phyloP scores from a whole-genome alignment of 169 alveolate species.

The Plasmodium falciparum region DNA sequence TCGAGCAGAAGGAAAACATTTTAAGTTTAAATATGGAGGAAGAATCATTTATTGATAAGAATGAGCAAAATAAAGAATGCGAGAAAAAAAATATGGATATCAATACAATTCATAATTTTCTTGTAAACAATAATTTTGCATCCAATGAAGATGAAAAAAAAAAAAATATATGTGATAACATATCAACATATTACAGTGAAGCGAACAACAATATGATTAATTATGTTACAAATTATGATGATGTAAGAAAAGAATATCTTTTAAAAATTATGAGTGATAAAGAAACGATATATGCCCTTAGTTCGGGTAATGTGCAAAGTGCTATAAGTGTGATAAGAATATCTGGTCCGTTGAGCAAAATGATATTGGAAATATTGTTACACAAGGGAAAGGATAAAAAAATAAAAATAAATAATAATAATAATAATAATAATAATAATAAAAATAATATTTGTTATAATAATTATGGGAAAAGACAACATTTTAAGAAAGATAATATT shows the following conservation, averaged over 20 bases:
- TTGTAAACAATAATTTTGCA: not conserved
- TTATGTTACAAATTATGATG: too few relatives aligned
- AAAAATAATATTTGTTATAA: not conserved
- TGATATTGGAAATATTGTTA: constrained; percentile 41
- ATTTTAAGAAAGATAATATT: too few relatives aligned
- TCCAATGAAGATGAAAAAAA: not conserved
- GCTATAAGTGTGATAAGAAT: constrained; percentile 46
- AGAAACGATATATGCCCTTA: constrained; percentile 50
- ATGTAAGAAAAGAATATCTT: constrained; percentile 3
- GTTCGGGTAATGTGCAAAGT: constrained; percentile 40
- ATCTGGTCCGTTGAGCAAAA: constrained; percentile 43
- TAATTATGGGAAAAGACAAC: not conserved
- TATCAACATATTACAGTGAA: too few relatives aligned
- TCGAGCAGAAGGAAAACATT: too few relatives aligned
- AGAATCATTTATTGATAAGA: too few relatives aligned
- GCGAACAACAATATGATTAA: too few relatives aligned
- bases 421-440: not conserved
- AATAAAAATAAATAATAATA: not conserved
- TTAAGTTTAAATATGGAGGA: too few relatives aligned
- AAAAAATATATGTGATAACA: not conserved
- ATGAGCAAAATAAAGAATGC: too few relatives aligned
- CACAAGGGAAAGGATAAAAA: not conserved
- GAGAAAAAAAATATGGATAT: too few relatives aligned
- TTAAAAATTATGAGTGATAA: constrained; percentile 12
- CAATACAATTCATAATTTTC: too few relatives aligned